Evolutionary conservation across 2,329 filamentous ascomycete species (phyloP), one percentile per base, ranked within the genome.

Genomic region (Exophiala sp.): DNA sequence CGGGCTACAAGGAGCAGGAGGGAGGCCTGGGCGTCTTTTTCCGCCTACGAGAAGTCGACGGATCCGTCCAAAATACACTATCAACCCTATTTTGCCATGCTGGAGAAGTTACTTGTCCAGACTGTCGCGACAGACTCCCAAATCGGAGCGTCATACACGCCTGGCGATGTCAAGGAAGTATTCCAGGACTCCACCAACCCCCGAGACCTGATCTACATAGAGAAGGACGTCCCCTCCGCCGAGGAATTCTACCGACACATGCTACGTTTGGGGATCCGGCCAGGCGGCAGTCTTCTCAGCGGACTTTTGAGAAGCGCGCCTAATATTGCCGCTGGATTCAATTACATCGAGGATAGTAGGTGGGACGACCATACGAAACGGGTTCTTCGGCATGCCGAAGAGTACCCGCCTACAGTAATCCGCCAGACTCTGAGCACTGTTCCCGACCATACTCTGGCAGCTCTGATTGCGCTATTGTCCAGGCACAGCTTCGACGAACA

Each of bases 11-110:
- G 81, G 29, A 83, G 80, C 2, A 65, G 78, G 40, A 73, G 78
- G 53, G 80, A 84, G 66, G 80, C 81, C 4, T 84, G 81, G 81
- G 79, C 80, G 18, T 80, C 77, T 54, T 84, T 82, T 61, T 64
- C 81, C 35, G 73, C 77, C 3, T 80, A 74, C 52, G 71, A 79
- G 60, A 68, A 73, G 62, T 7, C 57, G 66, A 29, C 63, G 62
- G 8, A 45, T 9, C 14, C 23, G 60, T 65, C n/a, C 64, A 66
- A 46, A 55, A 53, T 38, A 55, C 66, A 23, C 11, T 49, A 49
- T 41, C 46, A 43, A 27, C 56, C 55, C 1, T 80, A 79, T 52
- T 65, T 73, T 45, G 78, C 75, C 29, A 81, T 83, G 71, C 73
- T 78, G 21, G 70, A 75, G 52, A 82, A 81, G 56, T 62, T 83